Conservation (phyloP, 257 asterid species). For the Euphrasia confusa region DNA sequence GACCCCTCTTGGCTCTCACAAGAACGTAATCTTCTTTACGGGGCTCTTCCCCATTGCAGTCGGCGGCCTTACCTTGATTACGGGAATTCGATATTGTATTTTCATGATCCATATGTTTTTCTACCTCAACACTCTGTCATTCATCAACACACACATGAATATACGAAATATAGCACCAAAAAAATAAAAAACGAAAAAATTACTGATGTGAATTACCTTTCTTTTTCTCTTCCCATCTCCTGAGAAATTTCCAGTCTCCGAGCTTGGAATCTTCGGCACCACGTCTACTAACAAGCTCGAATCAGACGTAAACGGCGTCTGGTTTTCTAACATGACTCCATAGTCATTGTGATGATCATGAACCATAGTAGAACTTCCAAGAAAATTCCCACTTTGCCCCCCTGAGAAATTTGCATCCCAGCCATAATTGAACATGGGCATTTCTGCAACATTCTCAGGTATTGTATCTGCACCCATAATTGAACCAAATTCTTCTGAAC, state of each 20-base stretch:
- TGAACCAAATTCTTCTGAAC: conserved; percentile 43
- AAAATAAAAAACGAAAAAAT: too few relatives aligned
- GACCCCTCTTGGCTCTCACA: conserved; percentile 77
- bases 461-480: conserved; percentile 26
- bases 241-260: conserved; percentile 53
- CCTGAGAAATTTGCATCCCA: conserved; percentile 58
- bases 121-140: conserved; percentile 41
- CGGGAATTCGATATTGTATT: conserved; percentile 11
- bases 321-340: conserved; percentile 29
- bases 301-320: conserved; percentile 31
- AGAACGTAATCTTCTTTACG: conserved; percentile 62
- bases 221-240: conserved; percentile 56
- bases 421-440: conserved; percentile 31
- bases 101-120: conserved; percentile 33
- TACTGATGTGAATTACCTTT: conserved; percentile 16
- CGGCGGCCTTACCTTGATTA: conserved; percentile 33
- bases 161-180: background rate
- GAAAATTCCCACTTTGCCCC: conserved; percentile 33
- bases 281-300: conserved; percentile 8
- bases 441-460: conserved; percentile 32
- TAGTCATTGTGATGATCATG: conserved; percentile 27
- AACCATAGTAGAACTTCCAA: conserved; percentile 37
- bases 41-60: conserved; percentile 41
- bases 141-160: background rate
- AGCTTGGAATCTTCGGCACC: conserved; percentile 46